Evolutionary conservation across 2,329 filamentous ascomycete species (phyloP).

Genomic region (Apiospora malaysiana): DNA sequence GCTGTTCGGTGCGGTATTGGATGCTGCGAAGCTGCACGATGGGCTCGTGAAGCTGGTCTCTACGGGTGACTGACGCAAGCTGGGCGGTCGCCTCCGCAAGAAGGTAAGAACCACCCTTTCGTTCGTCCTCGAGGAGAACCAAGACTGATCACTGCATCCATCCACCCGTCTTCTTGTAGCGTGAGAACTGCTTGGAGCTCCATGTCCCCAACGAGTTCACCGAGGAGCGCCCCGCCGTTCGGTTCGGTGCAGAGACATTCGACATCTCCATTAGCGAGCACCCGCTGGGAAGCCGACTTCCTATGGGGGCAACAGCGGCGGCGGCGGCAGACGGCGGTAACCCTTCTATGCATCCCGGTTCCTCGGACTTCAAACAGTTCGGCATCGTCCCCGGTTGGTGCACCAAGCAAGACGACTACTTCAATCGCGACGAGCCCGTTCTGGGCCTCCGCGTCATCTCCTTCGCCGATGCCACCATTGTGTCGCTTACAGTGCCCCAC

Average conservation of each 20-base stretch:
- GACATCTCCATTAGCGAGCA: not conserved
- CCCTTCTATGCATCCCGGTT: not conserved
- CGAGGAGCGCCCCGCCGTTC: not conserved
- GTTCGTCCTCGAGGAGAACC: not conserved
- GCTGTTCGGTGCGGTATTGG: conserved; percentile 23
- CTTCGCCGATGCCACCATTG: not conserved
- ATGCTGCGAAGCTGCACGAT: conserved; percentile 22
- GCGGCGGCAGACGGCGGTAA: not conserved
- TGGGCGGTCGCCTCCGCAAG: conserved; percentile 22
- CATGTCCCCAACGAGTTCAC: not conserved
- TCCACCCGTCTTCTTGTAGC: not conserved
- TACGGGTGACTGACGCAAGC: conserved; percentile 24
- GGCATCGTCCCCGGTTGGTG: not conserved
- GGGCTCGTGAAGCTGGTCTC: conserved; percentile 23
- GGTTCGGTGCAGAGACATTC: not conserved
- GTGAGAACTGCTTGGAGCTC: not conserved
- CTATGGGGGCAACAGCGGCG: not conserved
- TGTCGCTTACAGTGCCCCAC: not conserved
- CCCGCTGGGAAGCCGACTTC: not conserved
- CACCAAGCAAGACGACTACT: not conserved
- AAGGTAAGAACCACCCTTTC: not conserved
- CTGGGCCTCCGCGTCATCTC: not conserved
- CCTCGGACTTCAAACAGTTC: not conserved
- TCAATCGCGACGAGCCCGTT: not conserved
- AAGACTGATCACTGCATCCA: not conserved